phyloP scores from a whole-genome alignment of 2,329 filamentous ascomycete species.

The Alternaria conjuncta region DNA sequence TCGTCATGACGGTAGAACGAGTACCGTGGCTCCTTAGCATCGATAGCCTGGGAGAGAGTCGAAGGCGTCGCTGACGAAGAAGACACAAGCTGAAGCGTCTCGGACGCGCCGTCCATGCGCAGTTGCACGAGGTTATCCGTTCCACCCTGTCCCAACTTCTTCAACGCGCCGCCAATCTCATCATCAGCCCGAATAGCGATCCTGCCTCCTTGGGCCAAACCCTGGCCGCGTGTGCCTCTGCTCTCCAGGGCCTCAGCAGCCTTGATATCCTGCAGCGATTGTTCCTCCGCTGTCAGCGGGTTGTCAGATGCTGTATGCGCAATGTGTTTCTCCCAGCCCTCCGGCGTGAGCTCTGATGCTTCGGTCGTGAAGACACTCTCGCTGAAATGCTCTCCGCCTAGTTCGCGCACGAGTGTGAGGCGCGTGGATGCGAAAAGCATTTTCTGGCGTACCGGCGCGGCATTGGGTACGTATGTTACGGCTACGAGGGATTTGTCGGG shows the following conservation, averaged over 20 bases:
- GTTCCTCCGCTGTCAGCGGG: slow-evolving; percentile 81
- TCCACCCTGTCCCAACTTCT: slow-evolving; percentile 59
- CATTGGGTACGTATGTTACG: slow-evolving; percentile 79
- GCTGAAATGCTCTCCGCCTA: slow-evolving; percentile 79
- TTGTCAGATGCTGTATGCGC: slow-evolving; percentile 66
- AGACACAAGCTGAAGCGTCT: slow-evolving; percentile 71
- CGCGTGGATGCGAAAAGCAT: slow-evolving; percentile 84
- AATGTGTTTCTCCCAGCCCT: slow-evolving; percentile 76
- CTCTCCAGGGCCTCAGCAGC: slow-evolving; percentile 76
- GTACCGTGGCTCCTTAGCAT: slow-evolving; percentile 73
- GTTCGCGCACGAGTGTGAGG: slow-evolving; percentile 75
- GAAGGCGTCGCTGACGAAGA: slow-evolving; percentile 60
- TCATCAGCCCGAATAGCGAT: slow-evolving; percentile 63
- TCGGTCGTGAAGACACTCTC: slow-evolving; percentile 77
- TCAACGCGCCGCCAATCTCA: slow-evolving; percentile 69
- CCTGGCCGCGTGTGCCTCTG: slow-evolving; percentile 67
- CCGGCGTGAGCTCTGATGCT: slow-evolving; percentile 69
- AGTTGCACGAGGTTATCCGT: slow-evolving; percentile 67
- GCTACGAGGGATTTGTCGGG: slow-evolving; percentile 60
- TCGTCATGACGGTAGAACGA: slow-evolving; percentile 77
- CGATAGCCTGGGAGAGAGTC: slow-evolving; percentile 67
- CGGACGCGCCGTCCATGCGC: slow-evolving; percentile 74
- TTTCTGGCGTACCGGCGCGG: slow-evolving; percentile 81
- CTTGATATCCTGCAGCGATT: slow-evolving; percentile 73
- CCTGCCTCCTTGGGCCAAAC: slow-evolving; percentile 39